Conservation (phyloP, 2,329 filamentous ascomycete species). For the Bisporella sp. region DNA sequence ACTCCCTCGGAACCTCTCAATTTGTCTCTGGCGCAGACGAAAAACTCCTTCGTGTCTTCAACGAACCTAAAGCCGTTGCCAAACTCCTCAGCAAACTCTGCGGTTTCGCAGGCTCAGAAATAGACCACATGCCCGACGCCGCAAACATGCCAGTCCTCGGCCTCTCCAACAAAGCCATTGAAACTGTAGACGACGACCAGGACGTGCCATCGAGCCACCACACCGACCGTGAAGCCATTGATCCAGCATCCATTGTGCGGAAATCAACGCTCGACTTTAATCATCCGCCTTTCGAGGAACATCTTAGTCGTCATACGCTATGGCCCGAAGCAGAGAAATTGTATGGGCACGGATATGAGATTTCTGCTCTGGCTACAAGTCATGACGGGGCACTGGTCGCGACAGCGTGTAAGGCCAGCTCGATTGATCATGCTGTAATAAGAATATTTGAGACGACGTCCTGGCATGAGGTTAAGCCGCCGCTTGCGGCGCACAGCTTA, state of each 20-base stretch:
- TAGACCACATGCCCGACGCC: constrained; percentile 64
- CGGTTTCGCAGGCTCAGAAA: constrained; percentile 41
- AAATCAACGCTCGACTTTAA: constrained; percentile 57
- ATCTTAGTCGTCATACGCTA: constrained; percentile 79
- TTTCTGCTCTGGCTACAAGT: constrained; percentile 76
- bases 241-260: constrained; percentile 47
- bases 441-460: constrained; percentile 78
- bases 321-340: constrained; percentile 97
- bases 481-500: constrained; percentile 76
- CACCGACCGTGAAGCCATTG: constrained; percentile 45
- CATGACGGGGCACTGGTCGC: constrained; percentile 71
- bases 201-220: constrained; percentile 37
- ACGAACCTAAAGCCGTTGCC: constrained; percentile 78
- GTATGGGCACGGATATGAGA: constrained; percentile 96
- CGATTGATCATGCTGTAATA: constrained; percentile 89
- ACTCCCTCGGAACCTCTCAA: constrained; percentile 61
- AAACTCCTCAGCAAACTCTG: constrained; percentile 63
- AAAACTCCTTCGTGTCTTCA: constrained; percentile 94
- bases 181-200: constrained; percentile 44
- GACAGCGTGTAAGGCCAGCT: constrained; percentile 88
- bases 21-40: constrained; percentile 96
- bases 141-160: constrained; percentile 94
- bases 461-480: constrained; percentile 83
- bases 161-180: constrained; percentile 89
- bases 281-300: constrained; percentile 82